Evolutionary conservation across 805 yeast genomes (phyloP).

Genomic region (Maudiozyma serrabonitensis): DNA sequence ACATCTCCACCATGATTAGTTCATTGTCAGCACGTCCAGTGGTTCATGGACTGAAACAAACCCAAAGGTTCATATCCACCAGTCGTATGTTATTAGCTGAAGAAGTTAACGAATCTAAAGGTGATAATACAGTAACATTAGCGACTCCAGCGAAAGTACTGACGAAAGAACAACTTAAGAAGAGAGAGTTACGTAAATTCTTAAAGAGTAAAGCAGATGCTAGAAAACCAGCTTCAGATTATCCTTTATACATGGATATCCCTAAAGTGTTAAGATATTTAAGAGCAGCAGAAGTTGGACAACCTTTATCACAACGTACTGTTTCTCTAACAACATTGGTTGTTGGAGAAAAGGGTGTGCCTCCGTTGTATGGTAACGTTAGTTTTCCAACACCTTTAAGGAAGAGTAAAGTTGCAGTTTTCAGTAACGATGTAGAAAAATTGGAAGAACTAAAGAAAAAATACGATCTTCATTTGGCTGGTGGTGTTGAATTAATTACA

Average conservation of each 20-base stretch:
- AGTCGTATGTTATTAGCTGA: not conserved
- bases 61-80: not conserved
- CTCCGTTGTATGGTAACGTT: slow-evolving; percentile 63
- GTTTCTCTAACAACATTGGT: slow-evolving; percentile 56
- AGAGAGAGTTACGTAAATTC: slow-evolving; percentile 31
- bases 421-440: slow-evolving; percentile 49
- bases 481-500: slow-evolving; percentile 63
- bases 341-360: slow-evolving; percentile 67
- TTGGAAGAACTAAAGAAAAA: slow-evolving; percentile 40
- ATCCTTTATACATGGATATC: slow-evolving; percentile 62
- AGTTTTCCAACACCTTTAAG: slow-evolving; percentile 65
- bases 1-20: not conserved
- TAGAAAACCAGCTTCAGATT: slow-evolving; percentile 35
- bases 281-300: slow-evolving; percentile 87
- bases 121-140: not conserved
- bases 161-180: slow-evolving; percentile 27
- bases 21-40: not conserved
- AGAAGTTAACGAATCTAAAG: not conserved
- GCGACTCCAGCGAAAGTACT: slow-evolving; percentile 7
- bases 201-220: slow-evolving; percentile 32
- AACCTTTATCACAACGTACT: slow-evolving; percentile 60
- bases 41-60: not conserved
- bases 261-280: slow-evolving; percentile 66
- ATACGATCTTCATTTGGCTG: slow-evolving; percentile 57
- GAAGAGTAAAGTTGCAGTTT: slow-evolving; percentile 54